phyloP scores from a whole-genome alignment of 169 alveolate species.

The Plasmodium chabaudi region DNA sequence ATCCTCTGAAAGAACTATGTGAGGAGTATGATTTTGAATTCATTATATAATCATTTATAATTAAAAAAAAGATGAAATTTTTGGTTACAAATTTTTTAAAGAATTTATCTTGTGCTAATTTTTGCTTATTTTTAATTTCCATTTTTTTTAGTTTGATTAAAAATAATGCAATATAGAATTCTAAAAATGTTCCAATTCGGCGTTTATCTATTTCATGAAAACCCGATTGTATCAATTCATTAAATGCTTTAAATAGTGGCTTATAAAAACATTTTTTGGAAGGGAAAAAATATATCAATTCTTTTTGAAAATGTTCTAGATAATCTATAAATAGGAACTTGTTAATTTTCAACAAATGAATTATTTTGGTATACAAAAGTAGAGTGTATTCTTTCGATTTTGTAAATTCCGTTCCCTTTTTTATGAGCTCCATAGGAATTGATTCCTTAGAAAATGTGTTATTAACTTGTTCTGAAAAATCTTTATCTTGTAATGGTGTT shows the following conservation, averaged over 20 bases:
- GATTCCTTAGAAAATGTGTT: not conserved
- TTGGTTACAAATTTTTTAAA: conserved; percentile 50
- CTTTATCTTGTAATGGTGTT: too few relatives aligned
- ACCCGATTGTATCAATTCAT: conserved; percentile 10
- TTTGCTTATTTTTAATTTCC: conserved; percentile 39
- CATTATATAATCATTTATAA: conserved; percentile 24
- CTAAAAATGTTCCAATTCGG: conserved; percentile 1
- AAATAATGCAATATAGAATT: conserved; percentile 28
- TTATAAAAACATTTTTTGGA: conserved; percentile 40
- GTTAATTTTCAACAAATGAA: conserved; percentile 20
- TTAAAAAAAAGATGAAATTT: conserved; percentile 44
- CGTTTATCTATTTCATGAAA: conserved; percentile 32
- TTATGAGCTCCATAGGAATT: conserved; percentile 17
- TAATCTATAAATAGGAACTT: conserved; percentile 14
- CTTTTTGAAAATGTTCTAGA: conserved; percentile 23
- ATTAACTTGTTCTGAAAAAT: too few relatives aligned
- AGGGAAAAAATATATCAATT: conserved; percentile 52
- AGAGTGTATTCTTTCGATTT: conserved; percentile 38
- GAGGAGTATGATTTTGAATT: conserved; percentile 10
- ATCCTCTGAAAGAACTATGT: conserved; percentile 4
- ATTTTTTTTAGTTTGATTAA: conserved; percentile 28
- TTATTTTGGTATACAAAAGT: conserved; percentile 17
- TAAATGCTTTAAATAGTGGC: conserved; percentile 22
- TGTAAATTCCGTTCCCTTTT: conserved; percentile 26
- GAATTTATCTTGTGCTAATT: conserved; percentile 41